Conservation (phyloP, 2,329 filamentous ascomycete species). For the Colletotrichum brevisporum region DNA sequence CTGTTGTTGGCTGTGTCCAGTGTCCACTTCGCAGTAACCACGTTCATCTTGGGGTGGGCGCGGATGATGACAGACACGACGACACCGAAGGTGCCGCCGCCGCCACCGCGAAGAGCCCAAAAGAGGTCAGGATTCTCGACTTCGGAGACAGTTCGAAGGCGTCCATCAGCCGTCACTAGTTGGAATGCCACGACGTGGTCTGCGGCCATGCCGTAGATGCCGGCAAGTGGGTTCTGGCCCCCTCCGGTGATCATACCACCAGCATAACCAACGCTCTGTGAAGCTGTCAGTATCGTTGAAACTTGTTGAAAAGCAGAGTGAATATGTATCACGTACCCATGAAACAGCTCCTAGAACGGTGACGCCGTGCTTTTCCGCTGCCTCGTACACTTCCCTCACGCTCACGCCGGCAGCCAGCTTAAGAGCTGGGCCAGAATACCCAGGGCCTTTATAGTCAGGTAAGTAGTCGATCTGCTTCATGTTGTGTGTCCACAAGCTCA, state of each 20-base stretch:
- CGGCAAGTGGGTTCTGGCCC: constrained; percentile 63
- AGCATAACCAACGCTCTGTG: constrained; percentile 62
- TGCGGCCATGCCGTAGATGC: constrained; percentile 63
- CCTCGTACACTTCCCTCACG: constrained; percentile 53
- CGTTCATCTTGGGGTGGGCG: background rate
- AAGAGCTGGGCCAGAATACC: constrained; percentile 45
- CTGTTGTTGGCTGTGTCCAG: constrained; percentile 21
- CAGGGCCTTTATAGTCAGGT: background rate
- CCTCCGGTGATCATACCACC: constrained; percentile 69
- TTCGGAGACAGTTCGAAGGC: constrained; percentile 56
- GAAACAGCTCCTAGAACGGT: too few species aligned
- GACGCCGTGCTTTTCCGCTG: too few species aligned
- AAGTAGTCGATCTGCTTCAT: constrained; percentile 46
- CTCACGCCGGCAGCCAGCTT: constrained; percentile 59
- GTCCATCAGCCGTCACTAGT: constrained; percentile 61
- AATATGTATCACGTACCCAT: too few species aligned
- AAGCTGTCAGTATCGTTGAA: constrained; percentile 61
- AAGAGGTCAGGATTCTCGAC: constrained; percentile 64
- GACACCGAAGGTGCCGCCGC: constrained; percentile 66
- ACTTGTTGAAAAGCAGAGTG: constrained; percentile 44
- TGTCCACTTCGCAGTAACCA: constrained; percentile 37
- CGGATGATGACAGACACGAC: constrained; percentile 46
- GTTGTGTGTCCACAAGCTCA: constrained; percentile 57
- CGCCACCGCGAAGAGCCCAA: constrained; percentile 68
- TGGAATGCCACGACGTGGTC: constrained; percentile 66